These are phyloP conservation scores for Trichosporon sp. DNA, from an alignment of 1,284 basidiomycete species.

Conservation along the genomic window DNA sequence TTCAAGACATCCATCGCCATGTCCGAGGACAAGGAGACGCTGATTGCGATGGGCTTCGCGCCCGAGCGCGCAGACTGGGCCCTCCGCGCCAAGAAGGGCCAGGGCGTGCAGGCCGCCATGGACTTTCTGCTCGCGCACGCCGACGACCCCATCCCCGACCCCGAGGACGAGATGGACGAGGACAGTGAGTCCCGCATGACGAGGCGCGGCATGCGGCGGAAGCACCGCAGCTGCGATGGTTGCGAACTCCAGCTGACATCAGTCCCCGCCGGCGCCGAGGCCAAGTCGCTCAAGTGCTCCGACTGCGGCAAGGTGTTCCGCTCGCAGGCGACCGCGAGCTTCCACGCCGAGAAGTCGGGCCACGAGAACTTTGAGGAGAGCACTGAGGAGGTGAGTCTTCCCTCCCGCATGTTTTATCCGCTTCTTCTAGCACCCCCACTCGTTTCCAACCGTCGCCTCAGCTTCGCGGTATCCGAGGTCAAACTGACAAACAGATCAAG, in stretches of 20 bases:
- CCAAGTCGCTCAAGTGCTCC: conserved; percentile 42
- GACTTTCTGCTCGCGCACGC: conserved; percentile 77
- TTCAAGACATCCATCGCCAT: conserved; percentile 22
- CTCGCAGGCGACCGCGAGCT: conserved; percentile 82
- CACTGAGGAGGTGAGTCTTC: conserved; percentile 71
- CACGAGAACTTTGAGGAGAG: conserved; percentile 94
- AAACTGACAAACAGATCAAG: conserved; percentile 35
- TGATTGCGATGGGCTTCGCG: conserved; percentile 82
- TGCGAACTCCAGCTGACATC: conserved; percentile 31
- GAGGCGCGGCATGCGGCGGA: too few species aligned
- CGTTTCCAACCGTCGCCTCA: too few species aligned
- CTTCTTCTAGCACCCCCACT: too few species aligned
- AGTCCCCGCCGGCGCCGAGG: conserved; percentile 15
- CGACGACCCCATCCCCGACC: conserved; percentile 67
- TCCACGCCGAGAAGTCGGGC: conserved; percentile 91
- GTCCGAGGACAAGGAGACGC: conserved; percentile 64
- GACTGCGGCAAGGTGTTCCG: conserved; percentile 81
- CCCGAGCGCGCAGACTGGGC: conserved; percentile 81
- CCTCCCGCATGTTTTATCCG: too few species aligned
- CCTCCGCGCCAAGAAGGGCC: conserved; percentile 67
- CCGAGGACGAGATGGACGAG: conserved; percentile 66
- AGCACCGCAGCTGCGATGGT: conserved; percentile 4
- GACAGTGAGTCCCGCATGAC: too few species aligned
- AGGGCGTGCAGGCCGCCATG: conserved; percentile 80
- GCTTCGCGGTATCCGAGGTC: background rate